A percentile compares a stretch with the other conserved stretches of the same genome.
Conservation (phyloP, 441 rosid genomes). For the Croton laevigatus region DNA sequence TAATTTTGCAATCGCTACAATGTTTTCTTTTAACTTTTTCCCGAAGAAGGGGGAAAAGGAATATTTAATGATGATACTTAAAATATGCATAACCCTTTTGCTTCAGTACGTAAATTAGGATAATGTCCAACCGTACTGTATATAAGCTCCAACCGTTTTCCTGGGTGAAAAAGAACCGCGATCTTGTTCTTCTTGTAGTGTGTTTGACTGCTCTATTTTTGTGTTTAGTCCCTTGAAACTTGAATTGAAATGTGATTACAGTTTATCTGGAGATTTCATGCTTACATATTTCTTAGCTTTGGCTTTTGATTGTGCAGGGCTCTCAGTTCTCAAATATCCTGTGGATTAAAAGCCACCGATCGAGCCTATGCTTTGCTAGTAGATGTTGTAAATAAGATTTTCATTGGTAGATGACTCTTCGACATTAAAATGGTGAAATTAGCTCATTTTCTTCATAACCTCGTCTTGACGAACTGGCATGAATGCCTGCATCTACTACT, state of each 20-base stretch:
- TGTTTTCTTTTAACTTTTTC: background rate
- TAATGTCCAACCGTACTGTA: background rate
- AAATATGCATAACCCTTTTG: background rate
- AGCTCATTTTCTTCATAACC: background rate
- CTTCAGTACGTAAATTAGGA: background rate
- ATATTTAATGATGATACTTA: background rate
- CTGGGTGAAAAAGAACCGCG: background rate
- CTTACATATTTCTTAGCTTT: background rate
- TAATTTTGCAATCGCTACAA: background rate
- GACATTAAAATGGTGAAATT: background rate
- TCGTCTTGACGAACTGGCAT: too few species aligned
- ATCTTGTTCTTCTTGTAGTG: background rate
- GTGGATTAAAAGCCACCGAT: constrained; percentile 79
- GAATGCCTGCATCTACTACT: too few species aligned
- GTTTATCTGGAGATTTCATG: background rate
- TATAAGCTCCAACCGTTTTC: too few species aligned
- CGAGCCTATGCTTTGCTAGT: constrained; percentile 88
- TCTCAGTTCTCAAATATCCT: constrained; percentile 78
- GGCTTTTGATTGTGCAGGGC: constrained; percentile 42
- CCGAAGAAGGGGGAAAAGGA: too few species aligned
- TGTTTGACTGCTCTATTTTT: background rate
- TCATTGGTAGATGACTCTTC: constrained; percentile 33
- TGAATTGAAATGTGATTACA: background rate
- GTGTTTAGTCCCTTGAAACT: background rate
- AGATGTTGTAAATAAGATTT: constrained; percentile 57